Evolutionary conservation across 1,284 basidiomycete species (phyloP), one percentile per base, ranked within the genome.

Genomic region (Pisolithus thermaeus): DNA sequence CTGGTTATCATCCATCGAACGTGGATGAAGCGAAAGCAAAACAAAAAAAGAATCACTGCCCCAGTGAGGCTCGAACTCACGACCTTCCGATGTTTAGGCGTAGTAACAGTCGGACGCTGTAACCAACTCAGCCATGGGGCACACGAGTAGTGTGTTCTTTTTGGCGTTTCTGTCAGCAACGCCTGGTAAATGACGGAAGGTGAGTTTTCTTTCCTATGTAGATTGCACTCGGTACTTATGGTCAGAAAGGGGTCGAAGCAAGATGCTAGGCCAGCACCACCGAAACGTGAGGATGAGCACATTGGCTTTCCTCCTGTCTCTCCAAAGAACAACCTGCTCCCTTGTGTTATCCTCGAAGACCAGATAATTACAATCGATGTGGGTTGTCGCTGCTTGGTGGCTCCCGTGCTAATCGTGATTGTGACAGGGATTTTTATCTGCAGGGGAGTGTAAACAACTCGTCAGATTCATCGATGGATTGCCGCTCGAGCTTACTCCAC

Each of bases 81-180:
- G 78, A 79, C 77, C 78, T 79, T 79, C 77, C 77, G 78, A 80
- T 77, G 55, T 47, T 28, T n/a, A 8, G 6, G 16, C 16, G 3
- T 23, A 25, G 8, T 78, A 81, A 81, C 78, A 81, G 80, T 81
- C 79, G 79, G 77, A 81, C 79, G 79, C 80, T 80, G 73, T 81
- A 76, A 80, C 80, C 79, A 81, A 79, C 80, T 83, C 72, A 81
- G 80, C 80, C 80, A 82, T 74, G 80, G 80, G 78, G 79, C 79
- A 81, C 32, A 35, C 12, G 12, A 1, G 12, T 5, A 14, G 14
- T 3, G 1, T 3, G 5, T 12, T 35, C 1, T 1, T 6, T 35
- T 14, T 9, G 1, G 8, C 7, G 2, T 1, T 14, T 14, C 32
- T 14, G 32, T 35, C 12, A 12, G 12, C 30, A 12, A 16, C 12